Percentiles rank a stretch among this genome's conserved stretches.
These are phyloP conservation scores for Fusarium mexicanum DNA, from an alignment of 2,329 filamentous ascomycete genomes.

Conservation along the genomic window DNA sequence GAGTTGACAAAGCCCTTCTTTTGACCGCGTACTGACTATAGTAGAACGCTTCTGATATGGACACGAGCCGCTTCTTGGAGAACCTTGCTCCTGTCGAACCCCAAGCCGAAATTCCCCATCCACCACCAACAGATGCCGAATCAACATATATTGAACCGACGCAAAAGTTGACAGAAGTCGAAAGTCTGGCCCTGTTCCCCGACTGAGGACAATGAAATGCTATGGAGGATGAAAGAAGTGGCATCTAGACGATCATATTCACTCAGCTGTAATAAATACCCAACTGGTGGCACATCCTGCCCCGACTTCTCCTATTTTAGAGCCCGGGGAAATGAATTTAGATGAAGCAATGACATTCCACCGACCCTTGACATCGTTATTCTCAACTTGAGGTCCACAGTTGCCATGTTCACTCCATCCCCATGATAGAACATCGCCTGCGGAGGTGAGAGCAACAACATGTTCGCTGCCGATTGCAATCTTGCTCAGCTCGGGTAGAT, in stretches of 20 bases:
- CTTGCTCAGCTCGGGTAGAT: slow-evolving; percentile 65
- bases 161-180: slow-evolving; percentile 76
- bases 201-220: slow-evolving; percentile 41
- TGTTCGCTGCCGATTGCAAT: slow-evolving; percentile 94
- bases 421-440: slow-evolving; percentile 80
- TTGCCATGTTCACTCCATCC: slow-evolving; percentile 99
- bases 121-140: slow-evolving; percentile 41
- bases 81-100: slow-evolving; percentile 18
- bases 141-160: slow-evolving; percentile 70
- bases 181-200: slow-evolving; percentile 56
- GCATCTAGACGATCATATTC: slow-evolving; percentile 17
- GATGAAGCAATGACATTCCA: slow-evolving; percentile 74
- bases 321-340: slow-evolving; percentile 61
- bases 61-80: slow-evolving; percentile 53
- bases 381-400: slow-evolving; percentile 76
- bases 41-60: slow-evolving; percentile 57
- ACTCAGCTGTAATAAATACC: slow-evolving; percentile 56
- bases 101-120: slow-evolving; percentile 21
- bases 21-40: slow-evolving; percentile 42
- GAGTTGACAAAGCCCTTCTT: slow-evolving; percentile 44
- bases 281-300: slow-evolving; percentile 95
- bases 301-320: slow-evolving; percentile 69
- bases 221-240: neutral
- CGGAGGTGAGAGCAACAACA: slow-evolving; percentile 73
- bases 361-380: slow-evolving; percentile 73